phyloP scores from a whole-genome alignment of 2,329 filamentous ascomycete species.

The Penicillium sp. region DNA sequence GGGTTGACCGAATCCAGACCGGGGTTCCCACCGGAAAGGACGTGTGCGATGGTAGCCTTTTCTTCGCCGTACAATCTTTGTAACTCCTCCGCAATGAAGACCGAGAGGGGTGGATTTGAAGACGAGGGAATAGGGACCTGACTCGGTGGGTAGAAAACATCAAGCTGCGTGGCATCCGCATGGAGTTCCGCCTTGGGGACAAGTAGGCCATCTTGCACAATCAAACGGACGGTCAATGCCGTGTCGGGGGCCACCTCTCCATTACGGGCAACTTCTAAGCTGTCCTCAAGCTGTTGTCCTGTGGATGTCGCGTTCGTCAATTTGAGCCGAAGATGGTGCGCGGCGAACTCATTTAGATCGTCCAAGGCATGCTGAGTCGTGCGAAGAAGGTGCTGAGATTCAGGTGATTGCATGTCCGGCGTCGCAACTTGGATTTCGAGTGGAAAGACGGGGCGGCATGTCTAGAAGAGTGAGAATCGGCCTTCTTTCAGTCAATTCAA shows the following conservation, averaged over 20 bases:
- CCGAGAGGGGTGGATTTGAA: constrained; percentile 69
- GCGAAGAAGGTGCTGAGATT: constrained; percentile 71
- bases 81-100: constrained; percentile 75
- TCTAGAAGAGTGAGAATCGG: constrained; percentile 50
- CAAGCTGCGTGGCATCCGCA: constrained; percentile 67
- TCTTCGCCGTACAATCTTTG: constrained; percentile 81
- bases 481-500: neutral
- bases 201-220: constrained; percentile 49
- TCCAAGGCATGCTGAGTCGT: constrained; percentile 85
- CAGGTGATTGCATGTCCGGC: constrained; percentile 60
- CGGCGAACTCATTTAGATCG: constrained; percentile 79
- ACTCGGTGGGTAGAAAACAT: constrained; percentile 72
- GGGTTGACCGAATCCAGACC: constrained; percentile 38
- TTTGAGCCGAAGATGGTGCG: constrained; percentile 75
- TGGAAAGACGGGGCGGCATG: constrained; percentile 84
- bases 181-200: constrained; percentile 63
- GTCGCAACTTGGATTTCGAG: constrained; percentile 77
- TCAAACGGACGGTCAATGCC: constrained; percentile 69
- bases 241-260: constrained; percentile 39
- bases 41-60: constrained; percentile 76
- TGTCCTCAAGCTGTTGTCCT: constrained; percentile 9
- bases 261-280: constrained; percentile 3
- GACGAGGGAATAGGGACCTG: constrained; percentile 65
- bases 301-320: constrained; percentile 45
- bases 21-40: constrained; percentile 58